Evolutionary conservation across 164 flowering plant species (phyloP).

Genomic region (Tinospora cordifolia): DNA sequence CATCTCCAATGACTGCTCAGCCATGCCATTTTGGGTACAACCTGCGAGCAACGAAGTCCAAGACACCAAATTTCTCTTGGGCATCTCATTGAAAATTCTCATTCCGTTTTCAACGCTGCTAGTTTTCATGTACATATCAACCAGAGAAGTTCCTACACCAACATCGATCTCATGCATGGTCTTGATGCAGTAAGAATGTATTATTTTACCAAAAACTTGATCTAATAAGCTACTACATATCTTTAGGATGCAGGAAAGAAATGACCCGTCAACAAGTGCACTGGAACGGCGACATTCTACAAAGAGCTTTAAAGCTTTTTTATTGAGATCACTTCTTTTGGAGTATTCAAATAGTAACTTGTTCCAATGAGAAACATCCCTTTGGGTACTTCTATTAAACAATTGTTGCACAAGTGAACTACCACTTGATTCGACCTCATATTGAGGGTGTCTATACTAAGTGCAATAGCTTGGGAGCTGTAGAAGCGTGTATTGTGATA

Average conservation of each 20-base stretch:
- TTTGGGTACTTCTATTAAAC: conserved; percentile 42
- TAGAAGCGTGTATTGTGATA: conserved; percentile 12
- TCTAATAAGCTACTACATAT: conserved; percentile 45
- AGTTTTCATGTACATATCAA: conserved; percentile 77
- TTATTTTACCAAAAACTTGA: conserved; percentile 40
- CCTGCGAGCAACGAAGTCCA: conserved; percentile 86
- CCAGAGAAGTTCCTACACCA: conserved; percentile 74
- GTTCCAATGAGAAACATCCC: conserved; percentile 21
- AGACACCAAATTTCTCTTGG: conserved; percentile 65
- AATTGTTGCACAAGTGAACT: conserved; percentile 21
- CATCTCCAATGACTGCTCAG: conserved; percentile 28
- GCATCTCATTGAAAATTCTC: conserved; percentile 57
- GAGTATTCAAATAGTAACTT: conserved; percentile 43
- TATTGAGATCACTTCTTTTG: conserved; percentile 28
- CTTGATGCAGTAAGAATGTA: conserved; percentile 54
- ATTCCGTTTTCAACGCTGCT: conserved; percentile 38
- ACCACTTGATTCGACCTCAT: not conserved
- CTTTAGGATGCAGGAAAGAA: conserved; percentile 56
- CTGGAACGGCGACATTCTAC: conserved; percentile 30
- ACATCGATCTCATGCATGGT: conserved; percentile 47
- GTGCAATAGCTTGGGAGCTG: conserved; percentile 12
- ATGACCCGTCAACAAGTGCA: conserved; percentile 32
- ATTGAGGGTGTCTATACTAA: not conserved
- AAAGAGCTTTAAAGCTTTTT: conserved; percentile 45
- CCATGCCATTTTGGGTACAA: conserved; percentile 40